Percentiles rank a stretch among this genome's conserved stretches.
Evolutionary conservation across 306 rosid genomes (phyloP).

Genomic region (Fragaria ananassa): DNA sequence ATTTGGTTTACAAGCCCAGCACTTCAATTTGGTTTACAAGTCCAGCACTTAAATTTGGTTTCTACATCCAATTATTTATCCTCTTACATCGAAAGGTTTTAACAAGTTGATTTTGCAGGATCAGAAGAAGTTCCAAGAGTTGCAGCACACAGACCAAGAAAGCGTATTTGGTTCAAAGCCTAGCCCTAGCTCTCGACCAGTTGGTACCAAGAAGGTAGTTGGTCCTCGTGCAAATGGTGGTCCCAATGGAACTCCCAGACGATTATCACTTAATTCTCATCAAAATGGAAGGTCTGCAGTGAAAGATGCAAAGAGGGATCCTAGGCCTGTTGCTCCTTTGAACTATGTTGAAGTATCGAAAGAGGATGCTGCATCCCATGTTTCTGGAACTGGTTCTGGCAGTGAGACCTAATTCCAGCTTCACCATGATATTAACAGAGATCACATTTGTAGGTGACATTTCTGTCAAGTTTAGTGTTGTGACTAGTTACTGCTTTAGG

Average conservation of each 20-base stretch:
- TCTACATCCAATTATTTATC: background rate
- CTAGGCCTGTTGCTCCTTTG: slow-evolving; percentile 68
- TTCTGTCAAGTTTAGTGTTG: slow-evolving; percentile 41
- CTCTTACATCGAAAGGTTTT: background rate
- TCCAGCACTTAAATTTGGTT: background rate
- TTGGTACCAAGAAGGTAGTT: slow-evolving; percentile 65
- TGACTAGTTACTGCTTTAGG: slow-evolving; percentile 53
- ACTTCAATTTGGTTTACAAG: background rate
- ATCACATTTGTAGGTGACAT: slow-evolving; percentile 26
- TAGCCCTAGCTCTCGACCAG: slow-evolving; percentile 85
- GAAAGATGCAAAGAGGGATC: slow-evolving; percentile 75
- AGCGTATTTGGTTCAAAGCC: slow-evolving; percentile 65
- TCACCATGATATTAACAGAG: slow-evolving; percentile 49
- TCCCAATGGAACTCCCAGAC: slow-evolving; percentile 84
- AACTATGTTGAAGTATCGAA: slow-evolving; percentile 82
- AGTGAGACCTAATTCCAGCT: slow-evolving; percentile 63
- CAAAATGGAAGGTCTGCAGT: slow-evolving; percentile 76
- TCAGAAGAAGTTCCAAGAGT: slow-evolving; percentile 85
- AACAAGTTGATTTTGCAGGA: slow-evolving; percentile 47
- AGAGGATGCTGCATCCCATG: slow-evolving; percentile 75
- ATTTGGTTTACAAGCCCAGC: background rate
- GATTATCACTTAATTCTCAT: slow-evolving; percentile 81
- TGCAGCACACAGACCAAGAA: slow-evolving; percentile 77
- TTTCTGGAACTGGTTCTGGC: slow-evolving; percentile 44
- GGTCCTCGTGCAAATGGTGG: slow-evolving; percentile 83